These are phyloP conservation scores for Adiantum capillusveneris DNA, from an alignment of 75 land plant genomes.

Conservation along the genomic window DNA sequence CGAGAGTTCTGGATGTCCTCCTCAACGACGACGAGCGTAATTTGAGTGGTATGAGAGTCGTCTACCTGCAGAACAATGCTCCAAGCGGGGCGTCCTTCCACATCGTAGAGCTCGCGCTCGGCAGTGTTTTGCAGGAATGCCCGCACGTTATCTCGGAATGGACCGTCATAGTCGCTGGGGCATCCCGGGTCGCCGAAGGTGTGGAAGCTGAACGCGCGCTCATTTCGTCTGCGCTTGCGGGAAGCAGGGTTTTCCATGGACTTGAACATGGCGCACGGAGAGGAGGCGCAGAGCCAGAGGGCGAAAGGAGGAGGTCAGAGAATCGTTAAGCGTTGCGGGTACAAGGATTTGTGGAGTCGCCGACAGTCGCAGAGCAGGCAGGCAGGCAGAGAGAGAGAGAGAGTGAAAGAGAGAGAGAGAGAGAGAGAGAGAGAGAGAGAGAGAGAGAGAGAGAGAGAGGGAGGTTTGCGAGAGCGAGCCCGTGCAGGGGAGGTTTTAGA, in stretches of 20 bases:
- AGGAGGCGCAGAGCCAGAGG: neutral
- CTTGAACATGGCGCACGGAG: neutral
- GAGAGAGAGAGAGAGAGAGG: neutral
- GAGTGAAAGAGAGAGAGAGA: neutral
- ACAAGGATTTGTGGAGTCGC: too few relatives aligned
- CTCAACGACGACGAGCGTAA: constrained; percentile 55
- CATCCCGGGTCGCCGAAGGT: constrained; percentile 59
- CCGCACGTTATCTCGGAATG: constrained; percentile 63
- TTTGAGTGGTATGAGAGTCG: constrained; percentile 31
- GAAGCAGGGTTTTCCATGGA: neutral
- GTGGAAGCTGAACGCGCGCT: constrained; percentile 63
- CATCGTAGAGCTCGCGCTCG: constrained; percentile 19
- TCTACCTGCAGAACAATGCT: constrained; percentile 57
- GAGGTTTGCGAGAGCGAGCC: neutral
- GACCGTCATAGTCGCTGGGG: constrained; percentile 57
- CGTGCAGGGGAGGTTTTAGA: neutral
- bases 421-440: constrained; percentile 1
- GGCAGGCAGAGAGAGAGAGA: neutral
- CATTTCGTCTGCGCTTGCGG: constrained; percentile 57
- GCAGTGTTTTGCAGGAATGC: constrained; percentile 58
- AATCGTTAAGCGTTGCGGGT: neutral
- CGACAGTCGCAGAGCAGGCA: neutral
- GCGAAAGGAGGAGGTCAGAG: neutral
- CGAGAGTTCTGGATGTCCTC: constrained; percentile 40
- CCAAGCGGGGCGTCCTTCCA: constrained; percentile 43